Evolutionary conservation across 169 alveolate species (phyloP), one percentile per base, ranked within the genome.

Genomic region (Eimeria falciformis): DNA sequence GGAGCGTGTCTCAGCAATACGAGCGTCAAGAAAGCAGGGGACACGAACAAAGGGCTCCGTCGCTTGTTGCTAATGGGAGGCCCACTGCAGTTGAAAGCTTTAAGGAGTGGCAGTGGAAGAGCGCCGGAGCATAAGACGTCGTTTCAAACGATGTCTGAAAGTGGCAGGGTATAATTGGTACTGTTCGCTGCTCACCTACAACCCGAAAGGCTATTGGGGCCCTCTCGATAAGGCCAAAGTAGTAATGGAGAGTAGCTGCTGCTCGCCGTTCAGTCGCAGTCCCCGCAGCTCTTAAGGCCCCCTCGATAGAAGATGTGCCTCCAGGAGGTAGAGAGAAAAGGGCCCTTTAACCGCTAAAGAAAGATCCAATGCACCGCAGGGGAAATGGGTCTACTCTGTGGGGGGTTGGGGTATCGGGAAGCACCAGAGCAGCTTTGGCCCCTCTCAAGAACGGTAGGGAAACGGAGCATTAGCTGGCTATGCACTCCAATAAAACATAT

Each of bases 401-500:
- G 65, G 65, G 65, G 83, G 23, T 43, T 14, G 69, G 14, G 66
- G 4, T 46, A 46, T 27, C 75, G 56, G 75, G 71, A 47, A 25
- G 18, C 18, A 62, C 11, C 75, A 23, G 37, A 55, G 29, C 47
- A 29, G 75, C 68, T 45, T 53, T 37, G 45, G 50, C 14, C 27
- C 56, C 27, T 65, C 53, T 23, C 56, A 4, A 50, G 50, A 62
- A 79, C 50, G 40, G 50, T 29, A 45, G 14, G 29, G 89, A 50
- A 55, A 53, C 29, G 18, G 55, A 47, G 7, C n/a, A 21, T 65
- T 79, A 43, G 56, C 89, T 79, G 73, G 75, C 33, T 43, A n/a
- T 79, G 14, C 56, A 79, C 89, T 79, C 89, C 53, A 27, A 56
- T 65, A 53, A 79, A 79, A 79, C 50, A 55, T 33, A 27, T 73